Evolutionary conservation across 2,329 filamentous ascomycete genomes (phyloP).

Genomic region (Whalleya microplaca): DNA sequence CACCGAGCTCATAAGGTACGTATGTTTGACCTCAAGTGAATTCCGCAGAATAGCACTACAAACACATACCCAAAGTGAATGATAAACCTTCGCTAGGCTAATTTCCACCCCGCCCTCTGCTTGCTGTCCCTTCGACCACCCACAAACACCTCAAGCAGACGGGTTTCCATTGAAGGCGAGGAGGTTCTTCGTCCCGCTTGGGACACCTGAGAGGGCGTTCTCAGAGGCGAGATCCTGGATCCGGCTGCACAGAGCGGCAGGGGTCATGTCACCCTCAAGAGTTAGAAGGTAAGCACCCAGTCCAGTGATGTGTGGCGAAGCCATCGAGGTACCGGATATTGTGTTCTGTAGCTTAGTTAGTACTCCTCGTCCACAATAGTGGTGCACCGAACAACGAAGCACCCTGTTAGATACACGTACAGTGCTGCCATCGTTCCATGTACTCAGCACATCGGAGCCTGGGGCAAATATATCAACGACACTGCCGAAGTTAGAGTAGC

Average conservation of each 20-base stretch:
- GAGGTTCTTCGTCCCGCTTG: constrained; percentile 18
- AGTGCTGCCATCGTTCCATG: constrained; percentile 45
- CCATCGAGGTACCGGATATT: constrained; percentile 57
- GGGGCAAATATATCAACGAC: constrained; percentile 46
- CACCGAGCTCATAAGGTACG: too few relatives aligned
- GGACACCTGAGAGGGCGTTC: constrained; percentile 14
- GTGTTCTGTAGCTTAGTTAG: constrained; percentile 22
- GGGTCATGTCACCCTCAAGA: constrained; percentile 9
- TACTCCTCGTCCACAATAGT: background rate
- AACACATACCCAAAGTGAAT: too few relatives aligned
- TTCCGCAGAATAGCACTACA: too few relatives aligned
- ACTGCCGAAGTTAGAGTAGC: constrained; percentile 53
- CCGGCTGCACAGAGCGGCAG: constrained; percentile 16
- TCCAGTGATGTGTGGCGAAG: constrained; percentile 56
- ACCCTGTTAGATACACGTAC: constrained; percentile 32
- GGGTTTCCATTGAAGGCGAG: constrained; percentile 25
- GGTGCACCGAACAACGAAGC: too few relatives aligned
- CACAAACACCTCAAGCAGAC: background rate
- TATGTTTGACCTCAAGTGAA: too few relatives aligned
- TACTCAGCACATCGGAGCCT: constrained; percentile 44
- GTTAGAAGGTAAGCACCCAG: constrained; percentile 50
- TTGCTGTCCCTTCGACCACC: too few relatives aligned
- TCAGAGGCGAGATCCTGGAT: constrained; percentile 17
- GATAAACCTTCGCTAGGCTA: too few relatives aligned
- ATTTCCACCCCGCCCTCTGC: too few relatives aligned